Evolutionary conservation across 1,139 yeast genomes (phyloP).

Genomic region (Yamadazyma membranifaciens): DNA sequence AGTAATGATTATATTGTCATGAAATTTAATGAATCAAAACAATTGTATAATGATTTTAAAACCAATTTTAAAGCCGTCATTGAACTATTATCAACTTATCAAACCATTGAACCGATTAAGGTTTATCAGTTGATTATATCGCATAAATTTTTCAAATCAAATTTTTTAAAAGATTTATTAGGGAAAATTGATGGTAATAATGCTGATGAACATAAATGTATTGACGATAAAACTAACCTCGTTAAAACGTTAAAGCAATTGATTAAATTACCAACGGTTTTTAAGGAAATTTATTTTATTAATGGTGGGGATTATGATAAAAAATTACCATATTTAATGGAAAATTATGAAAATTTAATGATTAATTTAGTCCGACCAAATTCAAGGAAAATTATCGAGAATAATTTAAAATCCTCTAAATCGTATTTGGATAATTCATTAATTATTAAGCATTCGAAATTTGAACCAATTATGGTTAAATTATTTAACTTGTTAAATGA

Average conservation of each 20-base stretch:
- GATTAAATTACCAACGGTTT: conserved; percentile 16
- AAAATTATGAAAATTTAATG: conserved; percentile 41
- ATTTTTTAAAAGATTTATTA: conserved; percentile 12
- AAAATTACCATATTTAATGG: conserved; percentile 27
- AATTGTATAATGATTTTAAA: neutral
- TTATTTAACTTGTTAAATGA: conserved; percentile 75
- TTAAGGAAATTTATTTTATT: conserved; percentile 39
- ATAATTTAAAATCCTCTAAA: conserved; percentile 30
- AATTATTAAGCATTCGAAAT: conserved; percentile 11
- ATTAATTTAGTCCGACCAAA: conserved; percentile 39
- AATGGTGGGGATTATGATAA: conserved; percentile 29
- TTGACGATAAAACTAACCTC: neutral
- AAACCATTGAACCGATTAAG: conserved; percentile 21
- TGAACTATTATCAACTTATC: neutral
- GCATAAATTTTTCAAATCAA: conserved; percentile 19
- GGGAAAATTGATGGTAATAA: neutral
- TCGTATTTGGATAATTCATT: conserved; percentile 27
- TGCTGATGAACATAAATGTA: too few relatives aligned
- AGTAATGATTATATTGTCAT: conserved; percentile 18
- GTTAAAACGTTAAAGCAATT: conserved; percentile 1
- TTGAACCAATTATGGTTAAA: conserved; percentile 55
- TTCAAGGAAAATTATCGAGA: conserved; percentile 31
- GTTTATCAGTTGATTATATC: conserved; percentile 31
- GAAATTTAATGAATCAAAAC: conserved; percentile 1
- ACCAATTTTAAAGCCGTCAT: conserved; percentile 7